Conservation (phyloP, 768 basidiomycete species). For the Calocybe gangraenosa region DNA sequence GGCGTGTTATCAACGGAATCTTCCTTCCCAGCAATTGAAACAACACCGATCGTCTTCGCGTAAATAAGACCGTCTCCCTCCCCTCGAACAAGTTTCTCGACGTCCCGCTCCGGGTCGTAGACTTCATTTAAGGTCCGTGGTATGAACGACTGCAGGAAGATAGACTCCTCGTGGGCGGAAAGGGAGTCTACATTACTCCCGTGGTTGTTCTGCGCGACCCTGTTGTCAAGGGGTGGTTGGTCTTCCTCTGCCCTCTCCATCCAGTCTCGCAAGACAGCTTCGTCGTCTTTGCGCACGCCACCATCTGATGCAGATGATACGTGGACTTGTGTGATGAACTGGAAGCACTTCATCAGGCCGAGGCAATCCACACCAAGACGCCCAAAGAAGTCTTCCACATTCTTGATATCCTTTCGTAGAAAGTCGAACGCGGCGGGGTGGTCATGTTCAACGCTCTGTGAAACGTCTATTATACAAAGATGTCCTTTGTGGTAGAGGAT, state of each 20-base stretch:
- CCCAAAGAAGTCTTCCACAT: conserved; percentile 90
- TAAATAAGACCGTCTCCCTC: conserved; percentile 79
- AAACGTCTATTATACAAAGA: conserved; percentile 95
- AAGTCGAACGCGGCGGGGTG: conserved; percentile 97
- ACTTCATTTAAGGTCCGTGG: conserved; percentile 91
- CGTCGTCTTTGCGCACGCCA: conserved; percentile 19
- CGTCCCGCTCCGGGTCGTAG: conserved; percentile 91
- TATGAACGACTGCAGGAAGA: conserved; percentile 90
- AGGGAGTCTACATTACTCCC: conserved; percentile 3
- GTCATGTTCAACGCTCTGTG: conserved; percentile 97
- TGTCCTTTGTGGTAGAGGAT: conserved; percentile 82
- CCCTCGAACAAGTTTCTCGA: conserved; percentile 67
- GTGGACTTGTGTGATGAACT: conserved; percentile 73
- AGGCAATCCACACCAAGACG: conserved; percentile 70
- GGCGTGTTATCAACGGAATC: conserved; percentile 3
- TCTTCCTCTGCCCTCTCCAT: conserved; percentile 32
- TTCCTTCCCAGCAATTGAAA: conserved; percentile 27
- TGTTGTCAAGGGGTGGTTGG: neutral
- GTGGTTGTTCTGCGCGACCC: neutral
- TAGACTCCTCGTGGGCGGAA: conserved; percentile 74
- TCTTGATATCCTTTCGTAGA: conserved; percentile 85
- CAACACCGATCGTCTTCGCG: conserved; percentile 78
- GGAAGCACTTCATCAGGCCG: conserved; percentile 80
- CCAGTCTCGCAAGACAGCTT: conserved; percentile 40
- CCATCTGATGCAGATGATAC: conserved; percentile 22